These are phyloP conservation scores for Fusarium sp. DNA, from an alignment of 2,329 filamentous ascomycete genomes.

Conservation along the genomic window DNA sequence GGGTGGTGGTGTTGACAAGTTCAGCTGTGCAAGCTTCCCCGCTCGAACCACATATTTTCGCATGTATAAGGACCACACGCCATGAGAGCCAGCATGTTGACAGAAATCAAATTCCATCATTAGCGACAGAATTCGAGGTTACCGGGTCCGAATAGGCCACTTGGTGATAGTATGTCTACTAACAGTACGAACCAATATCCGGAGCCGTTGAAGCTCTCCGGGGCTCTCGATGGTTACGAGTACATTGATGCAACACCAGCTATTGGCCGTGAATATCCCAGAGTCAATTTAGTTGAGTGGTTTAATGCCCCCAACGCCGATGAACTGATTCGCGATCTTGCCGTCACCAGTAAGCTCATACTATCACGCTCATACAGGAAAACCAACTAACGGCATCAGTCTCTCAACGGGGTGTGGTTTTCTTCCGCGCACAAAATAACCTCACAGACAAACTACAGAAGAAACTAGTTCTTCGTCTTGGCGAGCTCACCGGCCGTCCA, in stretches of 20 bases:
- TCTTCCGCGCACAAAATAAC: conserved; percentile 74
- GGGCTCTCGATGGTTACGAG: conserved; percentile 65
- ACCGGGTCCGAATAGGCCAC: too few relatives aligned
- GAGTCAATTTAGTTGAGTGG: conserved; percentile 70
- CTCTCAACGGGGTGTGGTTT: conserved; percentile 76
- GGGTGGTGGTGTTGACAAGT: background rate
- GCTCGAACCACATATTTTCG: too few relatives aligned
- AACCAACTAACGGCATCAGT: conserved; percentile 58
- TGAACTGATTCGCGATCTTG: conserved; percentile 73
- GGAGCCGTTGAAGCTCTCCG: conserved; percentile 45
- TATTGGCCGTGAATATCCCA: conserved; percentile 73
- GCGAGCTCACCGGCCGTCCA: conserved; percentile 70
- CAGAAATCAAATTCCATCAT: too few relatives aligned
- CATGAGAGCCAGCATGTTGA: too few relatives aligned
- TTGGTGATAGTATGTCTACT: too few relatives aligned
- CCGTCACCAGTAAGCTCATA: conserved; percentile 69
- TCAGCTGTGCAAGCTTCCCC: conserved; percentile 2
- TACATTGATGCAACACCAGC: conserved; percentile 71
- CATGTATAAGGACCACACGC: too few relatives aligned
- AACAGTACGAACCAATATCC: too few relatives aligned
- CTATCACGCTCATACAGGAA: too few relatives aligned
- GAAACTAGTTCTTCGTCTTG: conserved; percentile 71
- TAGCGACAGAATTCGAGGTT: too few relatives aligned
- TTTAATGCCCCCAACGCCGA: conserved; percentile 73
- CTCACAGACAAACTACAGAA: conserved; percentile 75